phyloP scores from a whole-genome alignment of 2,329 filamentous ascomycete genomes.

The Chaetomiaceae sp. region DNA sequence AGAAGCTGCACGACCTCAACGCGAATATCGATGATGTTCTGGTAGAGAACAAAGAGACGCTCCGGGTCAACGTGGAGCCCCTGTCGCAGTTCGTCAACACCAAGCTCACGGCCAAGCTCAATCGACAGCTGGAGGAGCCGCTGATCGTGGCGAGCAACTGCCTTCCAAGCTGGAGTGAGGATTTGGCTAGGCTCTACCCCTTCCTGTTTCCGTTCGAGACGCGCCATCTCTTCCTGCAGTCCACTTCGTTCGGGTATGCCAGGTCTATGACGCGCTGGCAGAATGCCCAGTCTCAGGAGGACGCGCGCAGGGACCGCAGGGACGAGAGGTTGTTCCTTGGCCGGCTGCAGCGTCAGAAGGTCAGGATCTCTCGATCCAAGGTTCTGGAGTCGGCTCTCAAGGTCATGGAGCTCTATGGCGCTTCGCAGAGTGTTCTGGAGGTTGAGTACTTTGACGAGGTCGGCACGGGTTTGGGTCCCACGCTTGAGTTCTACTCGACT shows the following conservation, averaged over 20 bases:
- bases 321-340: conserved; percentile 91
- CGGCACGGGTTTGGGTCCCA: conserved; percentile 90
- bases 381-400: conserved; percentile 96
- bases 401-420: conserved; percentile 97
- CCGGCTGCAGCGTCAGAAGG: conserved; percentile 89
- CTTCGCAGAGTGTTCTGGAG: conserved; percentile 92
- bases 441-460: conserved; percentile 99
- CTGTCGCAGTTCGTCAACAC: conserved; percentile 96
- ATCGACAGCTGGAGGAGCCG: conserved; percentile 93
- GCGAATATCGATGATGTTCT: conserved; percentile 89
- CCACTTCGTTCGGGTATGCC: conserved; percentile 96
- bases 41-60: conserved; percentile 66
- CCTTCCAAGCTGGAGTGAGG: conserved; percentile 91
- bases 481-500: conserved; percentile 95
- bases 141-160: conserved; percentile 96
- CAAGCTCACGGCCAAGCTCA: conserved; percentile 95
- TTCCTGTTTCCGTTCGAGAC: conserved; percentile 99
- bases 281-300: conserved; percentile 77
- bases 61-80: conserved; percentile 74
- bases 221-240: conserved; percentile 92
- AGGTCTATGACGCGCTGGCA: conserved; percentile 98
- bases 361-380: conserved; percentile 91
- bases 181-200: conserved; percentile 86
- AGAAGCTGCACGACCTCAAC: conserved; percentile 88
- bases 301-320: conserved; percentile 74